Percentiles rank a stretch among this genome's conserved stretches.
phyloP scores from a whole-genome alignment of 768 basidiomycete species.

The Psilocybe cubensis region DNA sequence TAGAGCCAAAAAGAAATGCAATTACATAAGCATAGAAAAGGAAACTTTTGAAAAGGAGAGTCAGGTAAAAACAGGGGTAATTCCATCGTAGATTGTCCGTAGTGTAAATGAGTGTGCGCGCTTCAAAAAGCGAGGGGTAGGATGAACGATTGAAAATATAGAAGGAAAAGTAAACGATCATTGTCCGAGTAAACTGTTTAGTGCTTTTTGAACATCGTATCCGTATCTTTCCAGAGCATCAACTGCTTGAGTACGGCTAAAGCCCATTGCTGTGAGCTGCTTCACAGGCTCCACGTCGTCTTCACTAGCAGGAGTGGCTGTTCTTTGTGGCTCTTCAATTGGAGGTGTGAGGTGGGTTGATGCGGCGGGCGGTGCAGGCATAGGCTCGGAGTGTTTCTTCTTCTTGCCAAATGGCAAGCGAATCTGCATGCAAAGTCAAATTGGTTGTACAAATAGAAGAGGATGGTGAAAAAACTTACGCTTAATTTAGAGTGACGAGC shows the following conservation, averaged over 20 bases:
- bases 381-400: slow-evolving; percentile 59
- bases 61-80: slow-evolving; percentile 10
- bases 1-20: slow-evolving; percentile 9
- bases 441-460: slow-evolving; percentile 1
- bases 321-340: slow-evolving; percentile 45
- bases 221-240: slow-evolving; percentile 82
- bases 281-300: slow-evolving; percentile 81
- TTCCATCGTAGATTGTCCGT: slow-evolving; percentile 21
- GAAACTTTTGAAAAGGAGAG: slow-evolving; percentile 5
- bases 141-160: too few species aligned
- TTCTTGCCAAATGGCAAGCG: slow-evolving; percentile 80
- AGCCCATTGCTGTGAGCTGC: slow-evolving; percentile 89
- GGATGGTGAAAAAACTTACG: slow-evolving; percentile 50
- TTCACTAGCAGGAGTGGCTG: slow-evolving; percentile 55
- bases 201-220: slow-evolving; percentile 79
- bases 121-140: not conserved
- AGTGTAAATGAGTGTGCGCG: slow-evolving; percentile 18
- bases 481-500: slow-evolving; percentile 75
- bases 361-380: slow-evolving; percentile 43
- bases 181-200: slow-evolving; percentile 69
- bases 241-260: slow-evolving; percentile 81
- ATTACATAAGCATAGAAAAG: slow-evolving; percentile 13
- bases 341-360: slow-evolving; percentile 45
- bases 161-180: slow-evolving; percentile 7
- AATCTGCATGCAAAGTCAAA: slow-evolving; percentile 45